phyloP scores from a whole-genome alignment of 257 asterid genomes.

The Verbena officinalis region DNA sequence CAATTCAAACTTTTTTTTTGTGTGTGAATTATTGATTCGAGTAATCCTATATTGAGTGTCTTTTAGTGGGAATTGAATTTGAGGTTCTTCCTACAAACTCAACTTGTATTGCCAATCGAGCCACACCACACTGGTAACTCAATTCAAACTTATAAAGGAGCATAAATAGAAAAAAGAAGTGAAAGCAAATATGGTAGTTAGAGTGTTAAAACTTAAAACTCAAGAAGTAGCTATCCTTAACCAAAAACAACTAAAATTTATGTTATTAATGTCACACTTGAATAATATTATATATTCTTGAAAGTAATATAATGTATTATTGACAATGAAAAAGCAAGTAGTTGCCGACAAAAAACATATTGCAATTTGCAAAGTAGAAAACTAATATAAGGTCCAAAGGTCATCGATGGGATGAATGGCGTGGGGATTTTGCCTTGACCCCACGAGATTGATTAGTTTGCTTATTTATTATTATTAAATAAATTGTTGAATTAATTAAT shows the following conservation, averaged over 20 bases:
- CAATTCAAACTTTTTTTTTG: no score
- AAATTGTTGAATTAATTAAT: slow-evolving; percentile 22
- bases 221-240: neutral
- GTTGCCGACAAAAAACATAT: slow-evolving; percentile 23
- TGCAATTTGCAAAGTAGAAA: neutral
- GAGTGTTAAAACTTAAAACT: neutral
- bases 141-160: no score
- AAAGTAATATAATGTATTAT: neutral
- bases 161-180: no score
- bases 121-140: no score
- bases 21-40: no score
- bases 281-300: no score
- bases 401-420: neutral
- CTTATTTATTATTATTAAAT: neutral
- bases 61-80: no score
- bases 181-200: no score
- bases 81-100: no score
- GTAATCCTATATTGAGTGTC: no score
- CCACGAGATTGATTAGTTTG: neutral
- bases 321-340: neutral
- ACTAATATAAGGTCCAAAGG: neutral
- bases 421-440: neutral
- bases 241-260: neutral
- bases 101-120: no score
- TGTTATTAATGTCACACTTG: no score